phyloP scores from a whole-genome alignment of 2,329 filamentous ascomycete species.

The Alternaria sp. region DNA sequence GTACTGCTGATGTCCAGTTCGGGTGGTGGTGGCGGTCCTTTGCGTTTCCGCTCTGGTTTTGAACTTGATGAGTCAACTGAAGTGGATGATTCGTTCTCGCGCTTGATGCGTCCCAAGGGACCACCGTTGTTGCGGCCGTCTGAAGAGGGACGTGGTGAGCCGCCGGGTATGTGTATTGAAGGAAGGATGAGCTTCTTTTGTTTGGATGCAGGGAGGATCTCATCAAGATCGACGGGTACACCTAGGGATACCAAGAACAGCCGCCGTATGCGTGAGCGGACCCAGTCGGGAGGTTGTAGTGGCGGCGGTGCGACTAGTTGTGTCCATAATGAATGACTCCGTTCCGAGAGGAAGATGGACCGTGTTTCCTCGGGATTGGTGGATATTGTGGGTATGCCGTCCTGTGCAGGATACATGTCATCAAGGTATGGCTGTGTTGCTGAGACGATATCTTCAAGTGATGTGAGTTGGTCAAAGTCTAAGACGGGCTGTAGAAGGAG shows the following conservation, averaged over 20 bases:
- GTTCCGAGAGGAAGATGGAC: constrained; percentile 71
- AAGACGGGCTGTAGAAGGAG: constrained; percentile 64
- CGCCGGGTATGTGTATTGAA: constrained; percentile 63
- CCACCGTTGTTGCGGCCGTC: constrained; percentile 43
- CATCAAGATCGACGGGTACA: constrained; percentile 94
- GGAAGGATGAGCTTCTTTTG: constrained; percentile 97
- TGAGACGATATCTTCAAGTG: constrained; percentile 64
- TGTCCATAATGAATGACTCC: constrained; percentile 91
- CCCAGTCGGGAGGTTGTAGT: constrained; percentile 96
- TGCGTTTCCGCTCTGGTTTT: constrained; percentile 53
- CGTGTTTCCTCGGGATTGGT: constrained; percentile 32
- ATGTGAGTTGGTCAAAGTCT: constrained; percentile 67
- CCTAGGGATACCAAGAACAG: constrained; percentile 95
- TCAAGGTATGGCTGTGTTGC: constrained; percentile 71
- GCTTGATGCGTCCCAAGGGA: constrained; percentile 47
- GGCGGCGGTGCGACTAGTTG: constrained; percentile 95
- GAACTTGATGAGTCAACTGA: constrained; percentile 48
- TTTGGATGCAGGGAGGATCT: constrained; percentile 95
- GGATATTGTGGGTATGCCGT: constrained; percentile 53
- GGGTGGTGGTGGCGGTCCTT: constrained; percentile 71
- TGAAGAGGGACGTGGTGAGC: constrained; percentile 46
- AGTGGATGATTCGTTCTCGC: constrained; percentile 47
- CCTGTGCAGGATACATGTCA: constrained; percentile 59
- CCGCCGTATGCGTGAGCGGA: constrained; percentile 90
- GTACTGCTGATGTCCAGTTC: constrained; percentile 81